phyloP scores from a whole-genome alignment of 2,329 filamentous ascomycete species.

The Colletotrichum cuscutae region DNA sequence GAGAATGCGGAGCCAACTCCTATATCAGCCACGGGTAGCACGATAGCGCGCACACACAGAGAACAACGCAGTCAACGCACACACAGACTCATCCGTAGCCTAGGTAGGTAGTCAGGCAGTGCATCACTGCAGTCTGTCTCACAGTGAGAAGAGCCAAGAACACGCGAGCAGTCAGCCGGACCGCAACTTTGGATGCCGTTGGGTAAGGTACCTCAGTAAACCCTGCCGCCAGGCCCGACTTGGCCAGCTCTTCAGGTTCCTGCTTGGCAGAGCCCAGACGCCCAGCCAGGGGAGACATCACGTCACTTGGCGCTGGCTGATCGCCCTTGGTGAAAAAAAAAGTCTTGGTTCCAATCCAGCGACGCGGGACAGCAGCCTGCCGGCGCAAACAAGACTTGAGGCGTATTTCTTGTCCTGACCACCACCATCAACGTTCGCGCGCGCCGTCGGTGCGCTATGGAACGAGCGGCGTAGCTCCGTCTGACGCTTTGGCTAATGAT shows the following conservation, averaged over 20 bases:
- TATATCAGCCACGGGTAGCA: not conserved
- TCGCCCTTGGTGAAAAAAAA: not conserved
- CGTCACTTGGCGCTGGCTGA: conserved; percentile 23
- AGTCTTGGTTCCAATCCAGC: conserved; percentile 21
- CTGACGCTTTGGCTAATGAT: not conserved
- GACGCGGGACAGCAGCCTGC: not conserved
- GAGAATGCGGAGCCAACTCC: conserved; percentile 24
- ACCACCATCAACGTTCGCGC: not conserved
- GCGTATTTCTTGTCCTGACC: not conserved
- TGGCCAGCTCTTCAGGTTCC: conserved; percentile 16
- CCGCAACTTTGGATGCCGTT: conserved; percentile 5
- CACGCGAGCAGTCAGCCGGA: not conserved
- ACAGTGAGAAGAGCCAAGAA: not conserved
- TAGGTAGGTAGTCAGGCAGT: no score
- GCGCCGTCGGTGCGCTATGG: not conserved
- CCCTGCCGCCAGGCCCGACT: conserved; percentile 20
- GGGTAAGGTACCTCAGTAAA: not conserved
- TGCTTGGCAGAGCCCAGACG: not conserved
- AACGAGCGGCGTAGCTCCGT: not conserved
- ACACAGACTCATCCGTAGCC: not conserved
- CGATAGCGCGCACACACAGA: not conserved
- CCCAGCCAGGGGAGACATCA: not conserved
- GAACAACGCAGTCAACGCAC: not conserved
- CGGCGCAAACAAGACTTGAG: conserved; percentile 26
- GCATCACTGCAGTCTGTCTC: not conserved